Conservation (phyloP, 305 asterid genomes). For the Solanum hybrid region DNA sequence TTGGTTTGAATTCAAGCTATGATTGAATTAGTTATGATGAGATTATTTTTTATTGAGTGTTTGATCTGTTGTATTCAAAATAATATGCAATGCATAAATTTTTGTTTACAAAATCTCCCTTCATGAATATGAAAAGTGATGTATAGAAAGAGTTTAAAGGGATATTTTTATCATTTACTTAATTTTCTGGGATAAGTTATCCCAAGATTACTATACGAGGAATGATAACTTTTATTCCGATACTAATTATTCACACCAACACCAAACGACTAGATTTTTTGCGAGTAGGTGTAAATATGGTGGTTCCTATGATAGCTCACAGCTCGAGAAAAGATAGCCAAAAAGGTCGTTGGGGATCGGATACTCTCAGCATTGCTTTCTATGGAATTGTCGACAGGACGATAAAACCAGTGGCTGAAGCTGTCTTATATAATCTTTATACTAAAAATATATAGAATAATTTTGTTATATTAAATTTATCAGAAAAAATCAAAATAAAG, state of each 20-base stretch:
- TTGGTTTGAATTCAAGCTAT: too few species aligned
- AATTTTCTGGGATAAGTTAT: too few species aligned
- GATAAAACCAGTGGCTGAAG: neutral
- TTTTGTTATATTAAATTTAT: neutral
- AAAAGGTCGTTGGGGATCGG: neutral
- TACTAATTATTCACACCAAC: too few species aligned
- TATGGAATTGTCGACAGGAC: neutral
- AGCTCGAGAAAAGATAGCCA: neutral
- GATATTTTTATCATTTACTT: neutral
- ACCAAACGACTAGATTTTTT: too few species aligned
- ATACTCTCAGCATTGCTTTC: neutral
- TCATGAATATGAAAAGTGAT: neutral
- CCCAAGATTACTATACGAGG: accelerated
- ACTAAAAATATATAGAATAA: too few species aligned
- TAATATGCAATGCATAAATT: too few species aligned
- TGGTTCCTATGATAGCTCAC: neutral
- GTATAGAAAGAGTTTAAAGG: too few species aligned
- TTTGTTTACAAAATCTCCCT: too few species aligned
- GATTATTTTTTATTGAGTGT: too few species aligned
- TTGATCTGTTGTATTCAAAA: neutral
- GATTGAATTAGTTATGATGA: neutral
- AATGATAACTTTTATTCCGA: neutral
- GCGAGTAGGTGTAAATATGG: neutral
- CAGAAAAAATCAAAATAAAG: neutral
- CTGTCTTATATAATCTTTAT: neutral